Conservation (phyloP, 2,329 filamentous ascomycete species). For the Pseudopithomyces chartarum region DNA sequence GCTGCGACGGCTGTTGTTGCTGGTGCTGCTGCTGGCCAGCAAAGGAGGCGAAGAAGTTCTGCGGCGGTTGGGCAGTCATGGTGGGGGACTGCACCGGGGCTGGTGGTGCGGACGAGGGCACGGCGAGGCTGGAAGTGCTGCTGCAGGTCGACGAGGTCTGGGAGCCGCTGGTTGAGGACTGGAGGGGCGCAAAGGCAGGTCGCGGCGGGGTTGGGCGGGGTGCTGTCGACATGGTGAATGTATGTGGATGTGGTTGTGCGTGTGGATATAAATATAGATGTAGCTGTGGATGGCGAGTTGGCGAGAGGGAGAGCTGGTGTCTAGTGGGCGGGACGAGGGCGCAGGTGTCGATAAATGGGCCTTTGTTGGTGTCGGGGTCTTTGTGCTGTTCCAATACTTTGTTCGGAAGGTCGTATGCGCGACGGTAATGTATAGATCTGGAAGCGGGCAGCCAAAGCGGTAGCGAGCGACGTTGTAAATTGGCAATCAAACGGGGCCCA, state of each 20-base stretch:
- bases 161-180: slow-evolving; percentile 31
- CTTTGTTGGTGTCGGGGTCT: neutral
- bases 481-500: slow-evolving; percentile 16
- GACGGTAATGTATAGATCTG: slow-evolving; percentile 22
- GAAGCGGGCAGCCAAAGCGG: slow-evolving; percentile 12
- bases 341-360: too few species aligned
- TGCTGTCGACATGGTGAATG: slow-evolving; percentile 26
- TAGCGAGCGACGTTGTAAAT: slow-evolving; percentile 27
- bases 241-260: neutral
- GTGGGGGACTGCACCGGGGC: slow-evolving; percentile 39
- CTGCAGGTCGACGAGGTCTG: slow-evolving; percentile 46
- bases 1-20: slow-evolving; percentile 34
- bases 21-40: slow-evolving; percentile 36
- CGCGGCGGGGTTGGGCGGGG: slow-evolving; percentile 25
- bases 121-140: slow-evolving; percentile 48
- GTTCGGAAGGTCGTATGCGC: slow-evolving; percentile 7
- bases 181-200: slow-evolving; percentile 45
- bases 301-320: neutral
- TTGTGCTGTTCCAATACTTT: neutral
- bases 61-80: slow-evolving; percentile 39
- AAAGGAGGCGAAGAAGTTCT: slow-evolving; percentile 37
- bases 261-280: too few species aligned
- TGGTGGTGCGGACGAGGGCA: slow-evolving; percentile 39
- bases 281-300: neutral
- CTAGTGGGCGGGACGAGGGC: neutral